These are phyloP conservation scores for Xylaria bambusicola DNA, from an alignment of 495 filamentous ascomycete species.

Conservation along the genomic window DNA sequence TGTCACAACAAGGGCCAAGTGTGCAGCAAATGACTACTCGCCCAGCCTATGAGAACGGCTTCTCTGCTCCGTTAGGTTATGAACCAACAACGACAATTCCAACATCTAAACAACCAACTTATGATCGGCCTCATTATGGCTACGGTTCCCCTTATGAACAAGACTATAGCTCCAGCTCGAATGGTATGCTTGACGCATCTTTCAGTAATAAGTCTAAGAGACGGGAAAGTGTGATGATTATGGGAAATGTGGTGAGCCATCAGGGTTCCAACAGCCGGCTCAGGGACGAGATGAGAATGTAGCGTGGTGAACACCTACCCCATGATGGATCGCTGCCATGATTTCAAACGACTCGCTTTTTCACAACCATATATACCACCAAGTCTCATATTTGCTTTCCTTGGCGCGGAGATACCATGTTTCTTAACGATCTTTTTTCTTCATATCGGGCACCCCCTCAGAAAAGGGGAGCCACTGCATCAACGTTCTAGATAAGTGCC, in stretches of 20 bases:
- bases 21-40: slow-evolving; percentile 31
- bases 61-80: slow-evolving; percentile 32
- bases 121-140: slow-evolving; percentile 45
- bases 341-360: slow-evolving; percentile 9
- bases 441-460: not conserved
- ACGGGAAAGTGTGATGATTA: slow-evolving; percentile 51
- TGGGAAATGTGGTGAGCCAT: slow-evolving; percentile 46
- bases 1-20: slow-evolving; percentile 28
- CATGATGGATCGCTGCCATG: not conserved
- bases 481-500: slow-evolving; percentile 4
- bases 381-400: slow-evolving; percentile 16
- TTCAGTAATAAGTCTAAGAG: slow-evolving; percentile 38
- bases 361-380: slow-evolving; percentile 12
- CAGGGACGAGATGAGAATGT: slow-evolving; percentile 44
- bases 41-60: slow-evolving; percentile 45
- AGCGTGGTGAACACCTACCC: slow-evolving; percentile 10
- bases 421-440: slow-evolving; percentile 11
- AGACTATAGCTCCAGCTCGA: slow-evolving; percentile 33
- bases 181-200: slow-evolving; percentile 44
- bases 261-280: slow-evolving; percentile 49
- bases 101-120: slow-evolving; percentile 28
- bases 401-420: slow-evolving; percentile 18
- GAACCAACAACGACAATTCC: slow-evolving; percentile 26
- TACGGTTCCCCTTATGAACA: slow-evolving; percentile 37
- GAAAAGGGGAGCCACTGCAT: slow-evolving; percentile 7